Base-by-base conservation (phyloP, 768 basidiomycete genomes). In the Tubosaeta sp. region DNA sequence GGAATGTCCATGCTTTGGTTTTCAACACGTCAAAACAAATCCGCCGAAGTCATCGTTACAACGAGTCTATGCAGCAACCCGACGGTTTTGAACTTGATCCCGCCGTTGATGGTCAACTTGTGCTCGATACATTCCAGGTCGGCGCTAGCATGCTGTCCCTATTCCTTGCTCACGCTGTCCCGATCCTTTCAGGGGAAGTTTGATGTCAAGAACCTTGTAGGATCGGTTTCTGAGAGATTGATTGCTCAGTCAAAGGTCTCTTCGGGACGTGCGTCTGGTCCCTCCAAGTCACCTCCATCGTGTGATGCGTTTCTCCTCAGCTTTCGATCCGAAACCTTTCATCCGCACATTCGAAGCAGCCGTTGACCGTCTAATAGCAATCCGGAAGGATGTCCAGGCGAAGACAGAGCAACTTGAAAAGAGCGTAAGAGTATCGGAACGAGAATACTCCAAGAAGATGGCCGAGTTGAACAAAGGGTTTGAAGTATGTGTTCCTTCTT, bases 391-490 rank as follows among this genome's bases (percentile, higher is more conserved):
- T 70, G 90, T 97, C 7, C 93, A 97, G 55, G 73, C 82, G 21
- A 87, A 87, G 69, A 94, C 92, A 0, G 88, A 93, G 66, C 86
- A 88, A 62, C 86, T 95, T 76, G 95, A 98, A 73, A 90, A 89
- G 73, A 86, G 83, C 58, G 94, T 97, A 13, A 76, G 86, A 41
- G 78, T 86, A 0, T 84, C 93, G 3, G 95, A 98, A 69, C 72
- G 93, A 55, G 94, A 96, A 59, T 99, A 98, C 69, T 89, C 91
- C 3, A 90, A 87, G 73, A 90, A 90, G 68, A 89, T 98, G 80
- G 74, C 78, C n/a, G 94, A 97, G 49, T 76, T 98, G 21, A 93
- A 93, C 65, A 83, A 83, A 44, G 92, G 92, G 1, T 98, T 98
- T 60, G 94, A 99, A 76, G 94, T 93, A 62, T 43, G 81, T 68